Evolutionary conservation across 352 stramenopile species (phyloP).

Genomic region (Phytophthora tubulina): DNA sequence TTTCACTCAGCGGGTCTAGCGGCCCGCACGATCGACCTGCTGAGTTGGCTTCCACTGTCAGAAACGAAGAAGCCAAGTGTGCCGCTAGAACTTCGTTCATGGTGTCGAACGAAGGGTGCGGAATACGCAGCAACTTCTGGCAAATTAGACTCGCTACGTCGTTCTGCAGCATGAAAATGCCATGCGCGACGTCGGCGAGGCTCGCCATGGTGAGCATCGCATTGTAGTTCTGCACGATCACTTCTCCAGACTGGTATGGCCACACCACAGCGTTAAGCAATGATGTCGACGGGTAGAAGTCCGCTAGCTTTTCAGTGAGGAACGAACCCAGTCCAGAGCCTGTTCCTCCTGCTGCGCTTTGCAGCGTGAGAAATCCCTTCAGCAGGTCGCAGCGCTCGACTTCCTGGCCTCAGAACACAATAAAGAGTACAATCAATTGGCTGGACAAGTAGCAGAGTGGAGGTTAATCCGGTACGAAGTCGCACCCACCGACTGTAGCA

Average conservation of each 20-base stretch:
- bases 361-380: slow-evolving; percentile 75
- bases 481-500: slow-evolving; percentile 56
- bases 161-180: slow-evolving; percentile 82
- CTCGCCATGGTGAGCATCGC: slow-evolving; percentile 87
- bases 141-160: slow-evolving; percentile 69
- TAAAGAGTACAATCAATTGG: not conserved
- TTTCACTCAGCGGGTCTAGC: slow-evolving; percentile 46
- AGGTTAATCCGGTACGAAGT: not conserved
- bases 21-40: slow-evolving; percentile 6
- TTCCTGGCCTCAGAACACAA: slow-evolving; percentile 49
- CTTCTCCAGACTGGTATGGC: slow-evolving; percentile 85
- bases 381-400: slow-evolving; percentile 77
- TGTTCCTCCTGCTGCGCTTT: slow-evolving; percentile 89
- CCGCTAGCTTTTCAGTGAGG: slow-evolving; percentile 75
- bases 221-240: slow-evolving; percentile 94
- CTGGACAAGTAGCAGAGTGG: not conserved
- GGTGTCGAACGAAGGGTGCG: slow-evolving; percentile 64
- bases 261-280: slow-evolving; percentile 85
- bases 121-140: slow-evolving; percentile 60
- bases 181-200: slow-evolving; percentile 64
- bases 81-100: slow-evolving; percentile 75
- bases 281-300: slow-evolving; percentile 63
- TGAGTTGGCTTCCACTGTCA: slow-evolving; percentile 38
- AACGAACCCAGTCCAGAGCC: slow-evolving; percentile 89
- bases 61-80: slow-evolving; percentile 65